Evolutionary conservation across 176 grass and related monocot species (phyloP), one percentile per base, ranked within the genome.

Genomic region (Bromus sterilis): DNA sequence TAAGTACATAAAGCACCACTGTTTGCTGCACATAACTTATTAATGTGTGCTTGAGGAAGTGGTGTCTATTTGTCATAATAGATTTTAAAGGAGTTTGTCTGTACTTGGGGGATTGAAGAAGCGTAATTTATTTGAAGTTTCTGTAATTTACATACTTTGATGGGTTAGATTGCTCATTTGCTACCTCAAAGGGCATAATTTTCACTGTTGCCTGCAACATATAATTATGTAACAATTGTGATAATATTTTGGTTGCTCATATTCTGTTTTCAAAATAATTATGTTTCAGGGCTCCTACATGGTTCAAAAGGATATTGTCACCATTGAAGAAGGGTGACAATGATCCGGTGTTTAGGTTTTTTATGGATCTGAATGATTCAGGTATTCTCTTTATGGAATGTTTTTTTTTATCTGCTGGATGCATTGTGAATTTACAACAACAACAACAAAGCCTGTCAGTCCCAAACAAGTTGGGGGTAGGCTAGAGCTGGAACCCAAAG

Each of bases 331-430:
- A 91, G 86, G 87, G 57, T n/a, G 88, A 98, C 57, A 76, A 88
- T 57, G 61, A 82, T 21, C 95, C 95, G 42, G 88, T 98, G 20
- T 98, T 98, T 87, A 91, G 86, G 32, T 98, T 98, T 87, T 98
- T 98, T 75, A 95, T 95, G 92, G 92, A 98, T 89, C 84, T 95
- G 57, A 93, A 88, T 88, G 95, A 95, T 88, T 93, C 95, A 89
- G 95, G 92, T 98, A 86, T 44, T 68, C 60, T n/a, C 58, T 66
- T 87, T n/a, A 43, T 20, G 20, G 64, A 58, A 73, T 18, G 2
- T 36, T 71, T 29, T 65, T 64, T 1, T 75, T 71, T 56, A 31
- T 86, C 30, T 59, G 55, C 41, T 55, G 70, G 61, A 60, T 81
- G 21, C 55, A 72, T n/a, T 51, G 10, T 46, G 16, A 80, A n/a